Evolutionary conservation across 2,329 filamentous ascomycete genomes (phyloP).

Genomic region (Helotiales sp.): DNA sequence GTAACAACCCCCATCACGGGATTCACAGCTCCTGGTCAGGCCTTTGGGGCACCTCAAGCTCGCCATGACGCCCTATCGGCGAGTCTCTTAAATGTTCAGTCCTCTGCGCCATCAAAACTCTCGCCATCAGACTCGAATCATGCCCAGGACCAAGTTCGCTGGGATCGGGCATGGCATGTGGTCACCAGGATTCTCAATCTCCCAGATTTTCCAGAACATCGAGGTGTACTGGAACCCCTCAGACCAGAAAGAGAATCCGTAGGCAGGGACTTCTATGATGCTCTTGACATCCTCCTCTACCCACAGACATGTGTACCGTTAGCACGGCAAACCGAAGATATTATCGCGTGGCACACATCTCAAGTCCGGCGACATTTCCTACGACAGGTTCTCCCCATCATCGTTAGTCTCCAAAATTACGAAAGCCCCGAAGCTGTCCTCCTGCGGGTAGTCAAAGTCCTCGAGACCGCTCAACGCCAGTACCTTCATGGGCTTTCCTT

Average conservation of each 20-base stretch:
- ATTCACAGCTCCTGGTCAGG: slow-evolving; percentile 28
- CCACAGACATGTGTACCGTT: slow-evolving; percentile 47
- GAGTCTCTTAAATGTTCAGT: slow-evolving; percentile 6
- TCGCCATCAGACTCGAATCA: slow-evolving; percentile 14
- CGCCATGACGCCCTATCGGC: slow-evolving; percentile 2
- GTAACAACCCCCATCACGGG: slow-evolving; percentile 26
- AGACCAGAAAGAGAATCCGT: slow-evolving; percentile 32
- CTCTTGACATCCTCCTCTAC: slow-evolving; percentile 54
- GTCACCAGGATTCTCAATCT: slow-evolving; percentile 59
- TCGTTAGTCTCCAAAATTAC: slow-evolving; percentile 42
- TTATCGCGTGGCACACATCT: slow-evolving; percentile 60
- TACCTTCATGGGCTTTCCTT: slow-evolving; percentile 56
- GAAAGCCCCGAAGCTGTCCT: slow-evolving; percentile 46
- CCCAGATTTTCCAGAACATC: slow-evolving; percentile 53
- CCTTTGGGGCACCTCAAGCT: slow-evolving; percentile 24
- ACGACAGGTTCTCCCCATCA: slow-evolving; percentile 56
- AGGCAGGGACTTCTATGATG: slow-evolving; percentile 46
- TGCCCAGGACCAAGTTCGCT: slow-evolving; percentile 48
- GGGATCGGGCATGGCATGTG: slow-evolving; percentile 62
- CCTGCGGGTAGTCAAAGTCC: slow-evolving; percentile 52
- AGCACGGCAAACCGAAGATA: slow-evolving; percentile 54
- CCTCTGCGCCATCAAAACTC: background rate
- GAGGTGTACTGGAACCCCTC: slow-evolving; percentile 18
- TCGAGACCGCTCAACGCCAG: slow-evolving; percentile 59
- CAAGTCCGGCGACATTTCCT: slow-evolving; percentile 63